These are phyloP conservation scores for Xylaria flabelliformis DNA, from an alignment of 495 filamentous ascomycete genomes.

Conservation along the genomic window DNA sequence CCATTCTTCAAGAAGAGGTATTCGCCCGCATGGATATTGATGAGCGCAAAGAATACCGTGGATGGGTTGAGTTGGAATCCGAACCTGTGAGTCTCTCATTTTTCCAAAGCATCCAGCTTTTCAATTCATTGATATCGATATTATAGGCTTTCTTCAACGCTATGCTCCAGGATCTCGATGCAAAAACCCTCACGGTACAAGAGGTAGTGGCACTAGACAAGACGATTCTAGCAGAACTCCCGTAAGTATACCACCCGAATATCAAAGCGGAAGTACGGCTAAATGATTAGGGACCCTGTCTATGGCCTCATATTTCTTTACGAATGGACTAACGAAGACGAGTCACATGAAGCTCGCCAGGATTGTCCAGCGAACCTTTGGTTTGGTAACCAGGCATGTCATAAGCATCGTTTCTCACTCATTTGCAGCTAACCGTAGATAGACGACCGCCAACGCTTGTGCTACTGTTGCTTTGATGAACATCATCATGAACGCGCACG, in stretches of 20 bases:
- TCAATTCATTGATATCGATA: slow-evolving; percentile 11
- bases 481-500: slow-evolving; percentile 80
- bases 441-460: slow-evolving; percentile 84
- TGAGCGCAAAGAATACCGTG: slow-evolving; percentile 57
- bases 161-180: slow-evolving; percentile 80
- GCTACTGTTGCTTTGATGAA: slow-evolving; percentile 89
- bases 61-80: slow-evolving; percentile 89
- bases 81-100: slow-evolving; percentile 70
- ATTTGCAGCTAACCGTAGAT: neutral
- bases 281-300: slow-evolving; percentile 64
- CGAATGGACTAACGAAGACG: slow-evolving; percentile 66
- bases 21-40: slow-evolving; percentile 46
- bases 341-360: slow-evolving; percentile 35
- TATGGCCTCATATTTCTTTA: slow-evolving; percentile 87
- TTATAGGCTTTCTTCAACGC: slow-evolving; percentile 79
- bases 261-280: slow-evolving; percentile 3
- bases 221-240: slow-evolving; percentile 66
- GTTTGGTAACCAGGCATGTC: slow-evolving; percentile 89
- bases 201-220: slow-evolving; percentile 81
- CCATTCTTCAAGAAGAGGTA: slow-evolving; percentile 44
- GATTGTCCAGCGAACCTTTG: slow-evolving; percentile 74
- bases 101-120: slow-evolving; percentile 9
- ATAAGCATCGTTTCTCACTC: neutral
- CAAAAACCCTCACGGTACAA: slow-evolving; percentile 73
- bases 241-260: slow-evolving; percentile 50